phyloP scores from a whole-genome alignment of 75 land plant genomes.

The Cryptomeria japonica region DNA sequence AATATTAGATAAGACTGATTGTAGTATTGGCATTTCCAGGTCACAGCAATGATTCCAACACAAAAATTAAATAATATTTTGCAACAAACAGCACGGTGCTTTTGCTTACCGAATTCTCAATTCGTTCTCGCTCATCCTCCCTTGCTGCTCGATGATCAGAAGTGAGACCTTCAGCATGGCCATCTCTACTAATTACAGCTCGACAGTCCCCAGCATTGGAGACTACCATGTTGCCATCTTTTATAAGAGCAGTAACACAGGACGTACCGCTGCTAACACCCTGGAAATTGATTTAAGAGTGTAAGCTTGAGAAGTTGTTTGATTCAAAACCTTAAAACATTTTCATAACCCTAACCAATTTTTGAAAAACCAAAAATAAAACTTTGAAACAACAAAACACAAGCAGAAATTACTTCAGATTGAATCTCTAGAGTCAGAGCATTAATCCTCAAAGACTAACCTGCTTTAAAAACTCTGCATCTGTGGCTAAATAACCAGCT shows the following conservation, averaged over 20 bases:
- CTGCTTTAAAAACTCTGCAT: conserved; percentile 51
- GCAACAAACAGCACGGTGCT: background rate
- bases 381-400: background rate
- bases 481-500: conserved; percentile 62
- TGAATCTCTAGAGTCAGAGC: background rate
- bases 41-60: background rate
- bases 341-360: background rate
- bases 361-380: too few relatives aligned
- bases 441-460: background rate
- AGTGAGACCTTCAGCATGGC: conserved; percentile 74
- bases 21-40: background rate
- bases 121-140: conserved; percentile 61
- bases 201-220: conserved; percentile 90
- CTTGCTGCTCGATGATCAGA: conserved; percentile 70
- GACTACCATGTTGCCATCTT: conserved; percentile 53
- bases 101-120: conserved; percentile 59
- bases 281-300: background rate
- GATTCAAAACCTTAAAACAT: background rate
- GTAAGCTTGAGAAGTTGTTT: background rate
- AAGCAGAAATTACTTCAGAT: background rate
- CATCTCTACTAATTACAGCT: conserved; percentile 69
- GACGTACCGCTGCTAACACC: conserved; percentile 59
- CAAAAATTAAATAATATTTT: background rate
- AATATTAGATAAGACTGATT: background rate
- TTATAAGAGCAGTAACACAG: conserved; percentile 75